These are phyloP conservation scores for Trichophaea hybrida DNA, from an alignment of 2,329 filamentous ascomycete genomes.

Conservation along the genomic window DNA sequence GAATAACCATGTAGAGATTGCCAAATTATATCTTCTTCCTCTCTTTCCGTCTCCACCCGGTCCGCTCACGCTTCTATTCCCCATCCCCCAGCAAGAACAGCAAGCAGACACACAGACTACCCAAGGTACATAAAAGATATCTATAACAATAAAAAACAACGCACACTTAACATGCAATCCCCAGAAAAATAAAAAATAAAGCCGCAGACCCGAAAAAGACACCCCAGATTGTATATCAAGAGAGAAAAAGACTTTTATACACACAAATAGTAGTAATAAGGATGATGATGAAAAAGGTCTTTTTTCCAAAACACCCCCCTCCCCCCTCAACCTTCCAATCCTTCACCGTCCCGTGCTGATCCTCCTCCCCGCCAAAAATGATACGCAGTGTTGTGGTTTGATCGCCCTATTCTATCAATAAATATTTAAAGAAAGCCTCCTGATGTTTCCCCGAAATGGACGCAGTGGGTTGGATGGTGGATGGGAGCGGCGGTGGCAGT, in stretches of 20 bases:
- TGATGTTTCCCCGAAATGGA: background rate
- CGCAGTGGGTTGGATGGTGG: background rate
- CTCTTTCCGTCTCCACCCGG: no score
- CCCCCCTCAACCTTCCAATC: no score
- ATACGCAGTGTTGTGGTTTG: background rate
- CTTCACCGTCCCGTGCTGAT: background rate
- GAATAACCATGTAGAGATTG: no score
- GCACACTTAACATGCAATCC: background rate
- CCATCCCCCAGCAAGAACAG: no score
- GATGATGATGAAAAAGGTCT: background rate
- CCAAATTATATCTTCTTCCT: no score
- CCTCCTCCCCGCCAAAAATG: background rate
- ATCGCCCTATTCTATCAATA: background rate
- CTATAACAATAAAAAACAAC: background rate
- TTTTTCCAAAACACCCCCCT: background rate
- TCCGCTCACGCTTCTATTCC: no score
- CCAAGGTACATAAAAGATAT: background rate
- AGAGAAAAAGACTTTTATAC: background rate
- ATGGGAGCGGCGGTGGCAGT: background rate
- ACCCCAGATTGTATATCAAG: background rate
- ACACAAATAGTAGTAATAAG: background rate
- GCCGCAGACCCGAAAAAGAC: background rate
- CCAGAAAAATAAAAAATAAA: background rate
- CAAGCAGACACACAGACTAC: background rate
- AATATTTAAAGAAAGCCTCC: background rate